A percentile compares a stretch with the other conserved stretches of the same genome.
These are phyloP conservation scores for Myxozyma neotropica DNA, from an alignment of 805 yeast genomes.

Conservation along the genomic window DNA sequence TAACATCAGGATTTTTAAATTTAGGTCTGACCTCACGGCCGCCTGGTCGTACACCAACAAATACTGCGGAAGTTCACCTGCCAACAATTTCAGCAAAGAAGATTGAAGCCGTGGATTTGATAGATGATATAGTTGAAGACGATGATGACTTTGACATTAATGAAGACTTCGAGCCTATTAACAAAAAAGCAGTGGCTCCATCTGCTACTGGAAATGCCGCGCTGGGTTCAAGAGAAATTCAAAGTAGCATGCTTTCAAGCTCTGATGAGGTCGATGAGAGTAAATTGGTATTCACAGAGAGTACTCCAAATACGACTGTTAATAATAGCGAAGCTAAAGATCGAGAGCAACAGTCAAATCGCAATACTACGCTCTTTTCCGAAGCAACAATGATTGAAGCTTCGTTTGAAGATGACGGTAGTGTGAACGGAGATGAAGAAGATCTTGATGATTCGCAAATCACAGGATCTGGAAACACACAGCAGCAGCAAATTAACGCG, in stretches of 20 bases:
- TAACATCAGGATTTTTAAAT: neutral
- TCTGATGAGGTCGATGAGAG: neutral
- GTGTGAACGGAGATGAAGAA: neutral
- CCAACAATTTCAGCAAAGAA: neutral
- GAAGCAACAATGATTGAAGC: neutral
- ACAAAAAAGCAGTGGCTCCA: neutral
- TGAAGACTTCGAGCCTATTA: neutral
- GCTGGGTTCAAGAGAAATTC: neutral
- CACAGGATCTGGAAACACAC: neutral
- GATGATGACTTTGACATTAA: constrained; percentile 1
- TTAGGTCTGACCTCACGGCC: too few relatives aligned
- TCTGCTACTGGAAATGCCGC: neutral
- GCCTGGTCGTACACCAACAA: too few relatives aligned
- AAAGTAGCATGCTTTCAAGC: neutral
- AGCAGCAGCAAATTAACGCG: neutral
- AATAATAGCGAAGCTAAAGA: neutral
- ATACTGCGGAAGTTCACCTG: neutral
- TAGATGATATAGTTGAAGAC: constrained; percentile 8
- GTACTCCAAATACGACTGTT: neutral
- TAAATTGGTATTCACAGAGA: too few relatives aligned
- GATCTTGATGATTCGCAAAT: neutral
- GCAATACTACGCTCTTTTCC: neutral
- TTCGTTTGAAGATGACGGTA: neutral
- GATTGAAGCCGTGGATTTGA: constrained; percentile 1
- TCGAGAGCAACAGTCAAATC: neutral